Percentiles rank a stretch among this genome's conserved stretches.
phyloP scores from a whole-genome alignment of 108 stramenopile genomes.

The Nannochloropsis gaditana region DNA sequence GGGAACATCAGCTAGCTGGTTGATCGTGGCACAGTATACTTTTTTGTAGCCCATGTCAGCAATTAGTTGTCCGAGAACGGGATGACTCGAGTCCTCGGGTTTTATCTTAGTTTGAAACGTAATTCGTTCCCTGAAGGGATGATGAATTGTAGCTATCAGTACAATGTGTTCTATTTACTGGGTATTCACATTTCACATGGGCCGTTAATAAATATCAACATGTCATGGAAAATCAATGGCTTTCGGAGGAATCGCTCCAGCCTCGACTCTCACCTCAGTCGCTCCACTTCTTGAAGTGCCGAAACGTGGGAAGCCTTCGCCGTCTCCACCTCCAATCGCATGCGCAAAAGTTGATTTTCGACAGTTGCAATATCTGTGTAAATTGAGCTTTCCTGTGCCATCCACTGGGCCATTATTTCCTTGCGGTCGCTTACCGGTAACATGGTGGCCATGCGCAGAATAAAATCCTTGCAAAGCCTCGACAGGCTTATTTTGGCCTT shows the following conservation, averaged over 20 bases:
- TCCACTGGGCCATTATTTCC: not conserved
- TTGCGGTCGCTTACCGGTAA: not conserved
- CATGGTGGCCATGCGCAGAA: not conserved
- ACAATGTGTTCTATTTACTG: too few species aligned
- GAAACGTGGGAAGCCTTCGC: not conserved
- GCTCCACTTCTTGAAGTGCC: not conserved
- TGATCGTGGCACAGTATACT: conserved; percentile 25
- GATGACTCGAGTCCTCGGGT: conserved; percentile 21
- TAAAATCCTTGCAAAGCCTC: not conserved
- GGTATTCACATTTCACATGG: too few species aligned
- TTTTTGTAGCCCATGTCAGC: conserved; percentile 33
- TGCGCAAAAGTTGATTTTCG: not conserved
- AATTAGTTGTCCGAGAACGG: conserved; percentile 32
- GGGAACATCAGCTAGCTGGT: not conserved
- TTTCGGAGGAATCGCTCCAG: too few species aligned
- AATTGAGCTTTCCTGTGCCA: not conserved
- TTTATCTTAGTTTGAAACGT: not conserved
- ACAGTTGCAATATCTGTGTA: not conserved
- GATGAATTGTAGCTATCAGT: too few species aligned
- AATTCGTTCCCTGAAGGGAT: not conserved
- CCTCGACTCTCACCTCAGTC: not conserved
- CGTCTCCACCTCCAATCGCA: not conserved
- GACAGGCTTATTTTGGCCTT: not conserved
- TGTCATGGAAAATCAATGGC: too few species aligned
- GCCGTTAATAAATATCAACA: too few species aligned